phyloP scores from a whole-genome alignment of 805 yeast genomes.

The Myxozyma melibiosi region DNA sequence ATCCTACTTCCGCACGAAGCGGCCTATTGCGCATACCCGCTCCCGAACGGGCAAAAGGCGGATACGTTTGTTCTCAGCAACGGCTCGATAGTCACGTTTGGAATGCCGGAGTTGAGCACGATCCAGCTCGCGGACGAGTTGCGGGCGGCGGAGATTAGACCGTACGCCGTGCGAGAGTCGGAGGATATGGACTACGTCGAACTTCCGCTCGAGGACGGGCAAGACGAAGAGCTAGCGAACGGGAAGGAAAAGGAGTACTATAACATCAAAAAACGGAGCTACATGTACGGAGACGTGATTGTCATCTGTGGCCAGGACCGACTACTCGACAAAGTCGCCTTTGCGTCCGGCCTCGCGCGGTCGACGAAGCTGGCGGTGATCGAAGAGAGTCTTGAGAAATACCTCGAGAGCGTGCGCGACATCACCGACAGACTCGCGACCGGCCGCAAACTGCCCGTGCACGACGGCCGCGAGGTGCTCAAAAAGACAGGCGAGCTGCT shows the following conservation, averaged over 20 bases:
- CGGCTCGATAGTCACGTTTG: conserved; percentile 87
- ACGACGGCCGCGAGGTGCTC: conserved; percentile 59
- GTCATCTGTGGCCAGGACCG: conserved; percentile 59
- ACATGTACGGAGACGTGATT: conserved; percentile 69
- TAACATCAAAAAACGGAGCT: conserved; percentile 41
- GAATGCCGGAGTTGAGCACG: conserved; percentile 60
- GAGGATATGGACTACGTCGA: conserved; percentile 87
- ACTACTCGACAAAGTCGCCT: conserved; percentile 79
- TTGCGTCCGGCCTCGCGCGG: conserved; percentile 82
- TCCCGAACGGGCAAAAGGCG: conserved; percentile 41
- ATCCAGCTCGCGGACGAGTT: conserved; percentile 45
- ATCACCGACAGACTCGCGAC: conserved; percentile 67
- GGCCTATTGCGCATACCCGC: conserved; percentile 52
- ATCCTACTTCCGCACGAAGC: conserved; percentile 69
- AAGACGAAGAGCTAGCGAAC: neutral
- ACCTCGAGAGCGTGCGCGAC: conserved; percentile 61
- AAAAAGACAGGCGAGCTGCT: conserved; percentile 73
- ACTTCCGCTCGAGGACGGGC: conserved; percentile 32
- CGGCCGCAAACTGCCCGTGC: conserved; percentile 56
- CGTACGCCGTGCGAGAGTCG: conserved; percentile 59
- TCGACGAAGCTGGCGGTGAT: conserved; percentile 82
- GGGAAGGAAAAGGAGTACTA: neutral
- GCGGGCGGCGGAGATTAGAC: conserved; percentile 49
- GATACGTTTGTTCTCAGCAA: conserved; percentile 71
- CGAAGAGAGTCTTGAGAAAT: conserved; percentile 70